phyloP scores from a whole-genome alignment of 2,329 filamentous ascomycete genomes.

The Pseudonectria foliicola region DNA sequence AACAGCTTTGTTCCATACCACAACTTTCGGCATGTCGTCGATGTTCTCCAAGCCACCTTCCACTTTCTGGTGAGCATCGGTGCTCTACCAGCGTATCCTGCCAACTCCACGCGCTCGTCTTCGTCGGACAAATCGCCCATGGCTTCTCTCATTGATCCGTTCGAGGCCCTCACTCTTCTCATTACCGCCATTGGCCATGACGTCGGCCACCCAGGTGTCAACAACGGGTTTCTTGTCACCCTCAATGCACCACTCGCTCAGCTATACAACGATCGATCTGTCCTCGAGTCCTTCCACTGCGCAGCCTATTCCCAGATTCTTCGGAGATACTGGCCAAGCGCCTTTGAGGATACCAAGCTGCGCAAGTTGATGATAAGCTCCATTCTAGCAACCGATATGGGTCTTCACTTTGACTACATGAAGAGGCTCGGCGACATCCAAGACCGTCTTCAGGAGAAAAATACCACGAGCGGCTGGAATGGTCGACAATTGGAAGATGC shows the following conservation, averaged over 20 bases:
- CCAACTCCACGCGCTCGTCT: constrained; percentile 26
- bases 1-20: constrained; percentile 96
- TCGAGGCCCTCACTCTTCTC: constrained; percentile 81
- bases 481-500: constrained; percentile 68
- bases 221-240: constrained; percentile 91
- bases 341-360: constrained; percentile 72
- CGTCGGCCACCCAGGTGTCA: constrained; percentile 94
- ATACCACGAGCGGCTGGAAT: constrained; percentile 66
- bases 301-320: constrained; percentile 95
- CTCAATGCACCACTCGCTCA: constrained; percentile 90
- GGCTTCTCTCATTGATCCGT: constrained; percentile 69
- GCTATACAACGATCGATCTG: constrained; percentile 93
- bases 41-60: constrained; percentile 91
- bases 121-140: constrained; percentile 52
- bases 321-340: constrained; percentile 80
- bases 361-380: constrained; percentile 91
- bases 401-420: constrained; percentile 95
- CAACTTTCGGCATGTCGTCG: constrained; percentile 95
- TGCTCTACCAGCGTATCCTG: constrained; percentile 60
- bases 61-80: constrained; percentile 80
- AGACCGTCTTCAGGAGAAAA: constrained; percentile 63
- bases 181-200: constrained; percentile 97
- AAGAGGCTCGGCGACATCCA: constrained; percentile 75
- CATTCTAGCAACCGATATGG: constrained; percentile 98
- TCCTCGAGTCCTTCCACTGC: constrained; percentile 95